phyloP scores from a whole-genome alignment of 108 stramenopile genomes.

The Nitzschia inconspicua region DNA sequence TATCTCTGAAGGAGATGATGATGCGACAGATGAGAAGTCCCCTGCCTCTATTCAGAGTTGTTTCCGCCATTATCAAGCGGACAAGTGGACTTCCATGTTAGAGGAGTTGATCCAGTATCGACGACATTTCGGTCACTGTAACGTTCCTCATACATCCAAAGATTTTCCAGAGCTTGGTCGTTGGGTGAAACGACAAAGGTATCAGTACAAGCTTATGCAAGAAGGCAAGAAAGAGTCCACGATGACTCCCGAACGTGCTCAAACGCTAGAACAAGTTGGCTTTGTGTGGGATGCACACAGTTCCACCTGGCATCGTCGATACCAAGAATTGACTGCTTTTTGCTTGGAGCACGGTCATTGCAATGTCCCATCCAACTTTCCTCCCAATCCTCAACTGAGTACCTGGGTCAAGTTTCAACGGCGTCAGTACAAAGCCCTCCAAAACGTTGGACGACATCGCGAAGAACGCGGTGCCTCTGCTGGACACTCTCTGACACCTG shows the following conservation, averaged over 20 bases:
- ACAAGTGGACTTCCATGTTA: conserved; percentile 36
- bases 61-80: conserved; percentile 26
- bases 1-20: too few species aligned
- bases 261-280: conserved; percentile 35
- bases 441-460: conserved; percentile 40
- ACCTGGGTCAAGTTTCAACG: conserved; percentile 54
- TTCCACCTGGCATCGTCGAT: conserved; percentile 32
- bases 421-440: conserved; percentile 43
- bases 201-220: conserved; percentile 48
- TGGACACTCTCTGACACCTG: conserved; percentile 44
- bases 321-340: conserved; percentile 19
- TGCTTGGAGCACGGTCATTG: conserved; percentile 25
- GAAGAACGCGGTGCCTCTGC: conserved; percentile 36
- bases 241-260: conserved; percentile 42
- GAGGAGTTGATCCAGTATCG: conserved; percentile 30
- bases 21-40: too few species aligned
- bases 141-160: conserved; percentile 33
- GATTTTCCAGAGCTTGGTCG: conserved; percentile 20
- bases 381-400: conserved; percentile 37
- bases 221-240: conserved; percentile 38
- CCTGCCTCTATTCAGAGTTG: too few species aligned
- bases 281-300: conserved; percentile 52
- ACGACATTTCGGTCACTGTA: conserved; percentile 28
- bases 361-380: conserved; percentile 37
- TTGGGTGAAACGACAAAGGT: conserved; percentile 53